A percentile compares a stretch with the other conserved stretches of the same genome.
phyloP scores from a whole-genome alignment of 805 yeast genomes.

The Starmera amethionina region DNA sequence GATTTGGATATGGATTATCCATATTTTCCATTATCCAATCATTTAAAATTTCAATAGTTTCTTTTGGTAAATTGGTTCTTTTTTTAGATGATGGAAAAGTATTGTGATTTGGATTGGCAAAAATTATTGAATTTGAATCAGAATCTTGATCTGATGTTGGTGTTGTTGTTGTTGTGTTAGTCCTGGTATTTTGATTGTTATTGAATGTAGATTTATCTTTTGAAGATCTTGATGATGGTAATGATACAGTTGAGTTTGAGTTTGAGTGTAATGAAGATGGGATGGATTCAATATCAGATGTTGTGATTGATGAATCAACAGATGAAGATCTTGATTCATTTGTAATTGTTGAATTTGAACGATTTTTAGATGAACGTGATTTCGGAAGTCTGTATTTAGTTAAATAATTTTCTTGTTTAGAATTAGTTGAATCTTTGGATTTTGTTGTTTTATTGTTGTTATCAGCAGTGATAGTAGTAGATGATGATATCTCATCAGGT shows the following conservation, averaged over 20 bases:
- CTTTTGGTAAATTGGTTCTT: constrained; percentile 71
- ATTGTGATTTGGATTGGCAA: too few relatives aligned
- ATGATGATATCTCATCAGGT: not conserved
- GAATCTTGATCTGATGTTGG: too few relatives aligned
- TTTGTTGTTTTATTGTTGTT: not conserved
- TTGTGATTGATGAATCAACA: constrained; percentile 8
- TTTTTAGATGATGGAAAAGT: constrained; percentile 20
- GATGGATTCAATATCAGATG: not conserved
- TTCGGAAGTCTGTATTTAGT: not conserved
- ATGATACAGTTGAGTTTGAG: not conserved
- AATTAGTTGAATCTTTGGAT: not conserved
- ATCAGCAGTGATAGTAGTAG: not conserved
- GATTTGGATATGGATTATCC: constrained; percentile 78
- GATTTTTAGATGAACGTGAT: not conserved
- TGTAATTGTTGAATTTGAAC: not conserved
- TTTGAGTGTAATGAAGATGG: not conserved
- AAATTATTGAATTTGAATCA: too few relatives aligned
- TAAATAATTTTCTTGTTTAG: not conserved
- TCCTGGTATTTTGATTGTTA: not conserved
- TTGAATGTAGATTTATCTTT: not conserved
- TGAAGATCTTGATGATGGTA: not conserved
- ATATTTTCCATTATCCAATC: constrained; percentile 68
- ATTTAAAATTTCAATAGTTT: constrained; percentile 61
- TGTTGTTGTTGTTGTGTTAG: not conserved
- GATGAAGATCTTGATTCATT: constrained; percentile 4